These are phyloP conservation scores for Phytophthora hibernalis DNA, from an alignment of 352 stramenopile species.

Conservation along the genomic window DNA sequence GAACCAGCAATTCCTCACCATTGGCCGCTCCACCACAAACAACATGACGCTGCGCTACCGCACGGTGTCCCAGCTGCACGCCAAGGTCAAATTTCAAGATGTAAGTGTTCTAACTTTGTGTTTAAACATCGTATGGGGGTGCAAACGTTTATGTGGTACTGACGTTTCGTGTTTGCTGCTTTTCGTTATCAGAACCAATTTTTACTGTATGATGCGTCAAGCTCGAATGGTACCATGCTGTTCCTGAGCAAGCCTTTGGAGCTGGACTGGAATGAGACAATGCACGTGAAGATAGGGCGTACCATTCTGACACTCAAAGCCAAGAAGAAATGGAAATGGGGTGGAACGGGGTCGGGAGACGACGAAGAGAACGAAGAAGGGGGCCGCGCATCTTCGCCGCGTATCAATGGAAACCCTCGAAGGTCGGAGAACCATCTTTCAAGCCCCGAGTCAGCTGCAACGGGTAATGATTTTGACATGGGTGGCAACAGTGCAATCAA, in stretches of 20 bases:
- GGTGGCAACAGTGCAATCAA: constrained; percentile 33
- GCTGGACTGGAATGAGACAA: constrained; percentile 84
- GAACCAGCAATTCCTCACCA: constrained; percentile 78
- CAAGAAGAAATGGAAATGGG: constrained; percentile 88
- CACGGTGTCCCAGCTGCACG: constrained; percentile 86
- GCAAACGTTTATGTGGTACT: neutral
- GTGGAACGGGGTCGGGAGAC: constrained; percentile 42
- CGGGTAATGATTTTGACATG: constrained; percentile 49
- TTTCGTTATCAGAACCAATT: constrained; percentile 66
- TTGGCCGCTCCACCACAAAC: constrained; percentile 83
- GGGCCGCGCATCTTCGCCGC: constrained; percentile 39
- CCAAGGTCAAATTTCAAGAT: constrained; percentile 84
- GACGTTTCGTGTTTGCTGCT: constrained; percentile 4
- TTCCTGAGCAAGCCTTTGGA: constrained; percentile 83
- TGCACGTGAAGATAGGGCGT: constrained; percentile 87
- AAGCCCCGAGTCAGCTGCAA: constrained; percentile 28
- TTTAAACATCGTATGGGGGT: neutral
- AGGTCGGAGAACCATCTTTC: constrained; percentile 28
- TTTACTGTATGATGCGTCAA: constrained; percentile 73
- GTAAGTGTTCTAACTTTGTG: constrained; percentile 44
- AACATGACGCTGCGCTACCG: constrained; percentile 89
- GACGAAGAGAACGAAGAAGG: constrained; percentile 47
- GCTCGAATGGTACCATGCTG: constrained; percentile 89
- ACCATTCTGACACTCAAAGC: constrained; percentile 86
- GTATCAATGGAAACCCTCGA: constrained; percentile 21